Percentiles rank a stretch among this genome's conserved stretches.
These are phyloP conservation scores for Cytospora schulzeri DNA, from an alignment of 2,329 filamentous ascomycete species.

Conservation along the genomic window DNA sequence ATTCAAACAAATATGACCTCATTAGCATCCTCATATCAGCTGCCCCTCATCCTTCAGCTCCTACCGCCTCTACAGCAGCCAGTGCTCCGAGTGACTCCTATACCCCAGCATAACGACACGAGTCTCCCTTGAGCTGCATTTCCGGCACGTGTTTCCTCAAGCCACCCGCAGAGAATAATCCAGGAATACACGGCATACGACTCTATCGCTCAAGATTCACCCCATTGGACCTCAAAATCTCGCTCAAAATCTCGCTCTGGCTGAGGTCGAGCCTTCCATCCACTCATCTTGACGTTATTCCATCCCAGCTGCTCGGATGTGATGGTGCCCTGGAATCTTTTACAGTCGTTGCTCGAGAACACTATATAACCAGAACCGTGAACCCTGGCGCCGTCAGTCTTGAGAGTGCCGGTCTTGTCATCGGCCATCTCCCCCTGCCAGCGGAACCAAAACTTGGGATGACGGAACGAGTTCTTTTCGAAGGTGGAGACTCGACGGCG, in stretches of 20 bases:
- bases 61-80: too few species aligned
- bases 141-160: too few species aligned
- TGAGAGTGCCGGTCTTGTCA: background rate
- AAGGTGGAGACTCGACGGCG: constrained; percentile 29
- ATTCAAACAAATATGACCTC: too few species aligned
- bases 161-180: too few species aligned
- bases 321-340: constrained; percentile 32
- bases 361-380: constrained; percentile 33
- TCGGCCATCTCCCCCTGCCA: constrained; percentile 26
- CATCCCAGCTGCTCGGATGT: constrained; percentile 31
- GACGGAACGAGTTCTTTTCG: constrained; percentile 33
- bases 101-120: too few species aligned
- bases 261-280: constrained; percentile 30
- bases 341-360: constrained; percentile 33
- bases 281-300: constrained; percentile 30
- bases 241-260: constrained; percentile 29
- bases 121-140: too few species aligned
- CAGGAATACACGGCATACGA: background rate
- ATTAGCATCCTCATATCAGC: too few species aligned
- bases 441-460: constrained; percentile 33
- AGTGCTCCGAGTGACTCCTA: too few species aligned
- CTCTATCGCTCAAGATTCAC: background rate
- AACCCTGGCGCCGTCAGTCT: constrained; percentile 6
- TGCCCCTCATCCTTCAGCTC: too few species aligned
- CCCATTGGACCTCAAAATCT: constrained; percentile 30